phyloP scores from a whole-genome alignment of 306 rosid genomes.

The Echinosophora koreensis region DNA sequence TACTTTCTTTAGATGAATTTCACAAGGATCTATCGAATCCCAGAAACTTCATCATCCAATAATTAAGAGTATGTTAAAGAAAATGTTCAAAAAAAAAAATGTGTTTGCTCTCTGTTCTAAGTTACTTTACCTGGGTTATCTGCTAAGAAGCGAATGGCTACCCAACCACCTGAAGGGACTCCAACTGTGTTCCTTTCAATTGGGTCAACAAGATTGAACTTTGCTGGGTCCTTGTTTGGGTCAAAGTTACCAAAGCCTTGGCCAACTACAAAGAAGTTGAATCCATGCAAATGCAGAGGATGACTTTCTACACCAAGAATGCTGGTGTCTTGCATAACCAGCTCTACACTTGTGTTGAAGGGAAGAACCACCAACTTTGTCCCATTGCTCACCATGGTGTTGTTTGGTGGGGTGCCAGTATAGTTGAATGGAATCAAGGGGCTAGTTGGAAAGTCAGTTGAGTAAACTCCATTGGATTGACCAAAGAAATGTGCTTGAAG shows the following conservation, averaged over 20 bases:
- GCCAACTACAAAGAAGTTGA: slow-evolving; percentile 60
- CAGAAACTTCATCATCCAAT: no score
- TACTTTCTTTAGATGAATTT: no score
- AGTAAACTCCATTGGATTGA: slow-evolving; percentile 51
- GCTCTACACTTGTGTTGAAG: slow-evolving; percentile 55
- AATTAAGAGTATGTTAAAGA: no score
- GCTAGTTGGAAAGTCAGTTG: slow-evolving; percentile 47
- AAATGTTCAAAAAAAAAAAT: no score
- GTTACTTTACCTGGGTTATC: slow-evolving; percentile 58
- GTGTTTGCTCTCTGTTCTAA: no score
- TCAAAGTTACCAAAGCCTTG: slow-evolving; percentile 64
- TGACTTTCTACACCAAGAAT: slow-evolving; percentile 57
- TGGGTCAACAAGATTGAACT: slow-evolving; percentile 58
- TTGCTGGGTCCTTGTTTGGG: slow-evolving; percentile 46
- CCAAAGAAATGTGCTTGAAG: slow-evolving; percentile 59
- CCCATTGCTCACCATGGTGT: slow-evolving; percentile 59
- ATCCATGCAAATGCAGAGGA: slow-evolving; percentile 64
- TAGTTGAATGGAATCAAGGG: slow-evolving; percentile 54
- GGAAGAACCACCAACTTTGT: slow-evolving; percentile 57
- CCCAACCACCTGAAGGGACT: slow-evolving; percentile 66
- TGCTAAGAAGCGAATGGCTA: slow-evolving; percentile 56
- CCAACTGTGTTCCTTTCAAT: slow-evolving; percentile 54
- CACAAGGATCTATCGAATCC: no score
- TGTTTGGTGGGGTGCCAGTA: slow-evolving; percentile 56
- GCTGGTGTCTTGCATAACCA: slow-evolving; percentile 61